Percentiles rank a stretch among this genome's conserved stretches.
These are phyloP conservation scores for Bjerkandera adusta DNA, from an alignment of 1,284 basidiomycete genomes.

Conservation along the genomic window DNA sequence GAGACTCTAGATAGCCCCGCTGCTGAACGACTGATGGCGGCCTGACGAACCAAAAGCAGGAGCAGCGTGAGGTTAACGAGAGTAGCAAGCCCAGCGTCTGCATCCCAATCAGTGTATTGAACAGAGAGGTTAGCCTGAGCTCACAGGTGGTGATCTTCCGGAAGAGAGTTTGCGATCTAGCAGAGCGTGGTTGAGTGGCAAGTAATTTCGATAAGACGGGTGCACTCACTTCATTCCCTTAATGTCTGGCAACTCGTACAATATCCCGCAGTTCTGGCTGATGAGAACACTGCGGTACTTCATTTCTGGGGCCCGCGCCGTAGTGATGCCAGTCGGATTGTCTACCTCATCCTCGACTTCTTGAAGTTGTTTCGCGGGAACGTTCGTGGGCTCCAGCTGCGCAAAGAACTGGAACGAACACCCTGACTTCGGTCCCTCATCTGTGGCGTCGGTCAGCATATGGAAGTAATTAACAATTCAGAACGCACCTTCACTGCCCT, in stretches of 20 bases:
- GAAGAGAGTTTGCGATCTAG: conserved; percentile 64
- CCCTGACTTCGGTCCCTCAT: conserved; percentile 46
- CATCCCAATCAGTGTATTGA: conserved; percentile 5
- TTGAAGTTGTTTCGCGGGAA: conserved; percentile 54
- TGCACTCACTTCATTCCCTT: conserved; percentile 60
- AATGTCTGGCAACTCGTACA: conserved; percentile 63
- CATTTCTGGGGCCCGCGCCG: conserved; percentile 51
- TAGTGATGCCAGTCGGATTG: conserved; percentile 67
- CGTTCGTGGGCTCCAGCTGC: conserved; percentile 51
- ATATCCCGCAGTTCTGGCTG: conserved; percentile 77
- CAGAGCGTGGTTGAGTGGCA: not conserved
- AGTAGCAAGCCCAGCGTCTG: conserved; percentile 74
- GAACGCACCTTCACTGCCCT: conserved; percentile 22
- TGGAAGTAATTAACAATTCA: not conserved
- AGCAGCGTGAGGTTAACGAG: conserved; percentile 69
- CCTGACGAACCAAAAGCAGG: conserved; percentile 69
- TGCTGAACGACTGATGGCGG: conserved; percentile 73
- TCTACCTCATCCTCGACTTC: conserved; percentile 72
- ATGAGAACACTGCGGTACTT: conserved; percentile 62
- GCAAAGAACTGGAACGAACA: conserved; percentile 68
- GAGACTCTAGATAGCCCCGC: conserved; percentile 77
- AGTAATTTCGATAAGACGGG: conserved; percentile 16
- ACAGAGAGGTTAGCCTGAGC: conserved; percentile 24
- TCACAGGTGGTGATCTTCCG: conserved; percentile 80
- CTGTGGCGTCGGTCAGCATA: conserved; percentile 25